Conservation (phyloP, 2,329 filamentous ascomycete genomes). For the Pestalotiopsis sp. region DNA sequence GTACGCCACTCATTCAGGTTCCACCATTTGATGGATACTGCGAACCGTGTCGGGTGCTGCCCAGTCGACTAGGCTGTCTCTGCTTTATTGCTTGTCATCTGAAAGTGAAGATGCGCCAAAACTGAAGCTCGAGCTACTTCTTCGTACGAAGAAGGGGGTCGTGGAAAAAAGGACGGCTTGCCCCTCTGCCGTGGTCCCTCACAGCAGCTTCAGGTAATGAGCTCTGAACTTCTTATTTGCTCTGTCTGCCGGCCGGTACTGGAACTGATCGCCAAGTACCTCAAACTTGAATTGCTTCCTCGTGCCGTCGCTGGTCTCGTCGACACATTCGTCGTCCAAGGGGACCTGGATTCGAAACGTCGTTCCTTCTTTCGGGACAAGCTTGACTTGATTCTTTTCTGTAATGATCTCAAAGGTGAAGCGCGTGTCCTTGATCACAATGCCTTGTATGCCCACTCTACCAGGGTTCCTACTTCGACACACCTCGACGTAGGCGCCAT, state of each 20-base stretch:
- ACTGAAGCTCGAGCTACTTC: no score
- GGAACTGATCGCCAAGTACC: conserved; percentile 84
- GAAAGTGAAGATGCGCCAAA: no score
- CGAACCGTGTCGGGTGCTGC: no score
- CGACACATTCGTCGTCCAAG: conserved; percentile 10
- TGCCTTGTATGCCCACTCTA: conserved; percentile 81
- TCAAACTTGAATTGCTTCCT: conserved; percentile 71
- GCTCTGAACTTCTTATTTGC: conserved; percentile 91
- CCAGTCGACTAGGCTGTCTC: no score
- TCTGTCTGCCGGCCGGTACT: conserved; percentile 79
- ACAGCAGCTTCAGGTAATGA: conserved; percentile 77
- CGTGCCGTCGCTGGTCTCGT: background rate
- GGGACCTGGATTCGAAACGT: conserved; percentile 79
- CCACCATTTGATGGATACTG: no score
- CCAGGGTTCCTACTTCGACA: conserved; percentile 79
- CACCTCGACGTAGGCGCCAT: conserved; percentile 83
- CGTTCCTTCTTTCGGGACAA: conserved; percentile 87
- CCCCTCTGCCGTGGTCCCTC: conserved; percentile 32
- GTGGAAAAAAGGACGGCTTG: background rate
- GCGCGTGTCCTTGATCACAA: conserved; percentile 86
- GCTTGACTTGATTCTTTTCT: conserved; percentile 68
- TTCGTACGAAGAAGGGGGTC: background rate
- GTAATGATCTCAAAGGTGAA: conserved; percentile 87
- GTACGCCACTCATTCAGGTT: no score
- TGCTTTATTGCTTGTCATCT: no score